Conservation (phyloP, 805 yeast genomes). For the Hanseniaspora guilliermondii region DNA sequence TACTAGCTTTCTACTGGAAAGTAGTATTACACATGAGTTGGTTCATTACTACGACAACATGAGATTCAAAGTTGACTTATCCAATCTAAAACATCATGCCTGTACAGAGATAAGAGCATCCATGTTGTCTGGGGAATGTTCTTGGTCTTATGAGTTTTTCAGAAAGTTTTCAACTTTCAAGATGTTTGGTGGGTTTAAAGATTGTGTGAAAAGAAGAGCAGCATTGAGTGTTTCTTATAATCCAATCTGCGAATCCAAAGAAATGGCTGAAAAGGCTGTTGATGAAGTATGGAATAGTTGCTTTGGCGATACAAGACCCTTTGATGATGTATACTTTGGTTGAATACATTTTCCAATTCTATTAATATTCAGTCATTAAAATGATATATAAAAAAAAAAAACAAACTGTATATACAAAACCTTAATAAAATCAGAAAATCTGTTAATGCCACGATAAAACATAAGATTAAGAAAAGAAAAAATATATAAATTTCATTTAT, state of each 20-base stretch:
- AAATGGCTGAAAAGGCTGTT: constrained; percentile 68
- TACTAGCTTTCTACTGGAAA: constrained; percentile 73
- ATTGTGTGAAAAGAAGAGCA: constrained; percentile 83
- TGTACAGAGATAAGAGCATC: constrained; percentile 94
- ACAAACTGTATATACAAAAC: not conserved
- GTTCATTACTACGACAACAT: constrained; percentile 87
- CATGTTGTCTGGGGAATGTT: constrained; percentile 85
- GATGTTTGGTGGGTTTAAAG: constrained; percentile 75
- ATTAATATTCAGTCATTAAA: no score
- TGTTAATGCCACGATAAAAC: no score
- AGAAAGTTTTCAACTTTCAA: constrained; percentile 25
- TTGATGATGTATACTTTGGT: constrained; percentile 62
- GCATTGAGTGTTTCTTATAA: constrained; percentile 70
- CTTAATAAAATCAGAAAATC: no score
- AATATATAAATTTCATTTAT: no score
- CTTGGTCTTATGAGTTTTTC: constrained; percentile 72
- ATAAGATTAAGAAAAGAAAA: no score
- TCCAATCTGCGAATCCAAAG: constrained; percentile 62
- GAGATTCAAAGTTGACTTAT: constrained; percentile 78
- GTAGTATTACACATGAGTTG: constrained; percentile 82
- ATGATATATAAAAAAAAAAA: not conserved
- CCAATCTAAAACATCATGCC: constrained; percentile 81
- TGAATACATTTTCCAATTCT: not conserved
- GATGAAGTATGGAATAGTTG: constrained; percentile 86
- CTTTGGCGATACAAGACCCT: constrained; percentile 89